Conservation (phyloP, 2,329 filamentous ascomycete species). For the Emergomyces orientalis region DNA sequence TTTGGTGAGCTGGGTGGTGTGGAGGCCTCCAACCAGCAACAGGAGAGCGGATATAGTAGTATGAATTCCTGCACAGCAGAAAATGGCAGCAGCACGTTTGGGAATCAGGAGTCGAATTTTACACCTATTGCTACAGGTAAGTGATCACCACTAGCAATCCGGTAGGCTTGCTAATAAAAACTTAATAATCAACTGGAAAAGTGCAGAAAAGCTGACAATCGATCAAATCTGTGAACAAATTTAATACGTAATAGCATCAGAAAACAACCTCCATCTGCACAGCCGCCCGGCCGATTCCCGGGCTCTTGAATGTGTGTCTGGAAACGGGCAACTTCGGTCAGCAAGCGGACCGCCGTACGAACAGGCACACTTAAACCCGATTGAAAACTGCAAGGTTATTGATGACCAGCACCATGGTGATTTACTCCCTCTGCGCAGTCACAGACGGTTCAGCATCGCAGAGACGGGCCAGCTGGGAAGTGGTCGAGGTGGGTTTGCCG, state of each 20-base stretch:
- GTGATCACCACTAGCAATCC: background rate
- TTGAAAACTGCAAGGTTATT: background rate
- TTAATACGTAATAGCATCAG: background rate
- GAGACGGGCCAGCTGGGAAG: conserved; percentile 13
- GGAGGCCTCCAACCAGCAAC: background rate
- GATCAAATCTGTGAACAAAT: background rate
- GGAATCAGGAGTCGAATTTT: background rate
- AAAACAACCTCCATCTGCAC: conserved; percentile 1
- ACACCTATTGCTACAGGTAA: conserved; percentile 4
- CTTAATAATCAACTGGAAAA: background rate
- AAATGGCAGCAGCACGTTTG: background rate
- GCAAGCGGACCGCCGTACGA: background rate
- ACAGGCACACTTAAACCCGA: background rate
- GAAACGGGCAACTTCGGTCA: background rate
- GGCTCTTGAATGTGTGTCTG: background rate
- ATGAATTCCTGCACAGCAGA: background rate
- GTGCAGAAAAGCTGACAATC: background rate
- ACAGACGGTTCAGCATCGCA: conserved; percentile 10
- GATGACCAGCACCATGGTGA: conserved; percentile 3
- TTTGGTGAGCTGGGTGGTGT: background rate
- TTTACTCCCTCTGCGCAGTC: conserved; percentile 10
- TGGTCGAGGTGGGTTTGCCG: conserved; percentile 1
- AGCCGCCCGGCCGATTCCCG: background rate
- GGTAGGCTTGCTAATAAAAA: background rate
- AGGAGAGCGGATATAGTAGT: background rate